Evolutionary conservation across 1,284 basidiomycete genomes (phyloP).

Genomic region (Microbotryomycetes sp.): DNA sequence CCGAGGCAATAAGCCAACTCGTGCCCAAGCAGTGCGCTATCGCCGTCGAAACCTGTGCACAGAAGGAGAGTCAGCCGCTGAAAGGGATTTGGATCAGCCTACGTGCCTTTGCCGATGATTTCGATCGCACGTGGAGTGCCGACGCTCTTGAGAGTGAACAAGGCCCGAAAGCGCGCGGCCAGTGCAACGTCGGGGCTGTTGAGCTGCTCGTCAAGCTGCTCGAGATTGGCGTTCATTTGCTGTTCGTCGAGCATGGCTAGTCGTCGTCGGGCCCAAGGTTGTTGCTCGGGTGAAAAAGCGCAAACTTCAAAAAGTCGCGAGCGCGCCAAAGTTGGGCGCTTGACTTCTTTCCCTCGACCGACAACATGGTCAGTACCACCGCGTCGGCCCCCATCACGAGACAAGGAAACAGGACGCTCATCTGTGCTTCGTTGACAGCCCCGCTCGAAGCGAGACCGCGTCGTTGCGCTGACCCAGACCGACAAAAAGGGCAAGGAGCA

Average conservation of each 20-base stretch:
- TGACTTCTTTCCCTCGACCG: neutral
- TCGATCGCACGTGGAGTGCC: constrained; percentile 53
- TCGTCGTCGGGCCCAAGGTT: too few species aligned
- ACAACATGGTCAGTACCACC: neutral
- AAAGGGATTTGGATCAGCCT: neutral
- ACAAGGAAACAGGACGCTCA: too few species aligned
- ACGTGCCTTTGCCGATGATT: constrained; percentile 74
- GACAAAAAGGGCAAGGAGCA: constrained; percentile 52
- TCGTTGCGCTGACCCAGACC: constrained; percentile 51
- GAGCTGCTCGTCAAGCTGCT: constrained; percentile 60
- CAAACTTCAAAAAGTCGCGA: neutral
- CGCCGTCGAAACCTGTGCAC: constrained; percentile 66
- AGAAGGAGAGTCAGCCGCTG: neutral
- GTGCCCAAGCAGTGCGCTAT: constrained; percentile 88
- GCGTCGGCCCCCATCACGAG: neutral
- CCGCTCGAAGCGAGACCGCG: constrained; percentile 41
- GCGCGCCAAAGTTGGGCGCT: neutral
- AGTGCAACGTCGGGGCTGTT: constrained; percentile 70
- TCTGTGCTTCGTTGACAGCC: too few species aligned
- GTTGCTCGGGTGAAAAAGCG: too few species aligned
- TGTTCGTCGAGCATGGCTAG: neutral
- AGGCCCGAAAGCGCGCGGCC: constrained; percentile 80
- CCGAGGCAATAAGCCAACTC: constrained; percentile 96
- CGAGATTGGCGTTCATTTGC: constrained; percentile 39
- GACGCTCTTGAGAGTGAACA: constrained; percentile 88